Evolutionary conservation across 2,329 filamentous ascomycete genomes (phyloP).

Genomic region (Mollisia scopiformis): DNA sequence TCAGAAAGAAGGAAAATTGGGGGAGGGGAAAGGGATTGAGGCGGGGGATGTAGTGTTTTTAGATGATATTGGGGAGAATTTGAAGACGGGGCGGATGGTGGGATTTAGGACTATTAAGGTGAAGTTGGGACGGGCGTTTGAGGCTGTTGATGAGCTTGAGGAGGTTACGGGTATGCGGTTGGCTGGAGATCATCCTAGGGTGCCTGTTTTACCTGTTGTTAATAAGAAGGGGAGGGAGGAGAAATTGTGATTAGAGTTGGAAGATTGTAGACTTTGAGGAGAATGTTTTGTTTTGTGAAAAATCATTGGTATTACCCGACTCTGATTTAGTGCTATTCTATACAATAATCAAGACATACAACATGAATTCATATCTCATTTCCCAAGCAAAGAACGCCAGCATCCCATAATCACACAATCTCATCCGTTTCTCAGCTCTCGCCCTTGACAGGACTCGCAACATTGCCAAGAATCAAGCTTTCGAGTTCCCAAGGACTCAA

Average conservation of each 20-base stretch:
- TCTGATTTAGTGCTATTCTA: no score
- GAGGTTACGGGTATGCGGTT: slow-evolving; percentile 69
- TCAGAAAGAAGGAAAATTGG: slow-evolving; percentile 49
- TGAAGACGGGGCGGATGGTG: slow-evolving; percentile 74
- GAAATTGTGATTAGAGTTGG: background rate
- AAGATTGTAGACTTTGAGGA: no score
- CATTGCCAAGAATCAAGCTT: slow-evolving; percentile 55
- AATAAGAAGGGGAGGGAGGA: slow-evolving; percentile 6
- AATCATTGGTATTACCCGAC: no score
- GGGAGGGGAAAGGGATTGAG: no score
- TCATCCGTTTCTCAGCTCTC: background rate
- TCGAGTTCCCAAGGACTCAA: slow-evolving; percentile 76
- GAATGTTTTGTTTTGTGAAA: no score
- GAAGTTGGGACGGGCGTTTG: slow-evolving; percentile 72
- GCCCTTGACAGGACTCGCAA: slow-evolving; percentile 1
- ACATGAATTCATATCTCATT: no score
- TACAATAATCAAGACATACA: no score
- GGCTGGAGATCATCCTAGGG: slow-evolving; percentile 32
- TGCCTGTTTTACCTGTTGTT: slow-evolving; percentile 24
- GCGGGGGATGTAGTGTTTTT: slow-evolving; percentile 79
- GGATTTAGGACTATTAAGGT: slow-evolving; percentile 90
- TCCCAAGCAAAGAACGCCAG: background rate
- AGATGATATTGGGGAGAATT: slow-evolving; percentile 87
- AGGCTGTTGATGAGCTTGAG: slow-evolving; percentile 84
- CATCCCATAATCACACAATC: background rate